Conservation (phyloP, 2,329 filamentous ascomycete genomes). For the Colletotrichum tofieldiae region DNA sequence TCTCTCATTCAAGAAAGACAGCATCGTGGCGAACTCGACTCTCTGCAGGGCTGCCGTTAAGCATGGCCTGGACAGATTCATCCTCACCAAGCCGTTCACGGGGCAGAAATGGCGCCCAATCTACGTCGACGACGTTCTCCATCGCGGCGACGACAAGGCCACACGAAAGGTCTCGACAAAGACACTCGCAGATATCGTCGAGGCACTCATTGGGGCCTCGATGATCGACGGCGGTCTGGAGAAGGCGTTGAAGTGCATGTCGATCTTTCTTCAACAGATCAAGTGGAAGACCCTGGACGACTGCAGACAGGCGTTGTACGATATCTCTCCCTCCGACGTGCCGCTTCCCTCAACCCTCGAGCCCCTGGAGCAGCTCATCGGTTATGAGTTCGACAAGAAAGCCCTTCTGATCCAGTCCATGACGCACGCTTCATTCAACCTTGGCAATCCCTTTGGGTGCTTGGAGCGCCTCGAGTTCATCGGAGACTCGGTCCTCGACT, state of each 20-base stretch:
- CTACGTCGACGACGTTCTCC: slow-evolving; percentile 63
- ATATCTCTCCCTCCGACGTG: slow-evolving; percentile 54
- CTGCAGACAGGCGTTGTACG: slow-evolving; percentile 61
- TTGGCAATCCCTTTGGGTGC: slow-evolving; percentile 62
- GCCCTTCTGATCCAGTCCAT: slow-evolving; percentile 82
- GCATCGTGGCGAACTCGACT: slow-evolving; percentile 81
- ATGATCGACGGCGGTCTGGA: slow-evolving; percentile 78
- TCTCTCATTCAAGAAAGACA: slow-evolving; percentile 78
- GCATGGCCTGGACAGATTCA: slow-evolving; percentile 78
- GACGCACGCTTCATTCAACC: slow-evolving; percentile 78
- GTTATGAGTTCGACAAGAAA: slow-evolving; percentile 80
- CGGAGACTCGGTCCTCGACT: slow-evolving; percentile 88
- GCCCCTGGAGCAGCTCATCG: slow-evolving; percentile 76
- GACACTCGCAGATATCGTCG: slow-evolving; percentile 87
- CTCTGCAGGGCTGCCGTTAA: slow-evolving; percentile 77
- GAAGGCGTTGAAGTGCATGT: slow-evolving; percentile 76
- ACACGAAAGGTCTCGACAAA: slow-evolving; percentile 76
- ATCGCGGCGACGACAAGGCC: slow-evolving; percentile 39
- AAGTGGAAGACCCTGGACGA: slow-evolving; percentile 65
- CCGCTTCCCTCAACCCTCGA: slow-evolving; percentile 58
- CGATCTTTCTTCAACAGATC: slow-evolving; percentile 75
- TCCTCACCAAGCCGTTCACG: slow-evolving; percentile 78
- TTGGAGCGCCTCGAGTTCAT: slow-evolving; percentile 89
- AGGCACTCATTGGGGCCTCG: slow-evolving; percentile 85
- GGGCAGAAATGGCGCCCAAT: slow-evolving; percentile 80